phyloP scores from a whole-genome alignment of 2,329 filamentous ascomycete species.

The Aspergillus cejpii region DNA sequence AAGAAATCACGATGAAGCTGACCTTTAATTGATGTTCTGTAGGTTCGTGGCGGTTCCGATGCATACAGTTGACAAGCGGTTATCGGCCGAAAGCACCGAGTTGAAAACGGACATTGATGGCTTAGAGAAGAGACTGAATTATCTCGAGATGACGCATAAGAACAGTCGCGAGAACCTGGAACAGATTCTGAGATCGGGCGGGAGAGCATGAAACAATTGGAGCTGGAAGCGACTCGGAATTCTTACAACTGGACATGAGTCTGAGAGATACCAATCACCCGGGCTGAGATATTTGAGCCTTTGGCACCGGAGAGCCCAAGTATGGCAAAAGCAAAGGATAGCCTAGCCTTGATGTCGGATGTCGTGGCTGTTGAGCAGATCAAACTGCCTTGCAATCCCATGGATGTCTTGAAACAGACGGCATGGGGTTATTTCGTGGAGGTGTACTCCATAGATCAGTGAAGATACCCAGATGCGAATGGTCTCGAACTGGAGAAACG shows the following conservation, averaged over 20 bases:
- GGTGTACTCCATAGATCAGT: background rate
- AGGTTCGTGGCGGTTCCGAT: slow-evolving; percentile 85
- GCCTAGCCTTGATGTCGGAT: background rate
- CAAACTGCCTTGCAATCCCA: background rate
- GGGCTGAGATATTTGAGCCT: background rate
- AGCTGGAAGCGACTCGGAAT: too few relatives aligned
- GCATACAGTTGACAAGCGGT: slow-evolving; percentile 64
- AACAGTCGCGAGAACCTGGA: slow-evolving; percentile 90
- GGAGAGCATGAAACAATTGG: slow-evolving; percentile 24
- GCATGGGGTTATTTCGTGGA: background rate
- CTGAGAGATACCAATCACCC: background rate
- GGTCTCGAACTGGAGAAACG: background rate
- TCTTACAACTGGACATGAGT: background rate
- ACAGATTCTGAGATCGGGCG: slow-evolving; percentile 65
- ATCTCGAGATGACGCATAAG: slow-evolving; percentile 89
- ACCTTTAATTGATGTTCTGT: slow-evolving; percentile 7
- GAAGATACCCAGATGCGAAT: background rate
- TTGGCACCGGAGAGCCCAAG: background rate
- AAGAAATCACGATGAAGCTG: background rate
- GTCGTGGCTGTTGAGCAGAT: background rate
- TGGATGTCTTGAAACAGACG: background rate
- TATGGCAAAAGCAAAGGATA: background rate
- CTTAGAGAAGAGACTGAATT: slow-evolving; percentile 81
- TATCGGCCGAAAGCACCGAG: slow-evolving; percentile 66
- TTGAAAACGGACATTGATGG: slow-evolving; percentile 71